These are phyloP conservation scores for Daldinia decipiens DNA, from an alignment of 495 filamentous ascomycete genomes.

Conservation along the genomic window DNA sequence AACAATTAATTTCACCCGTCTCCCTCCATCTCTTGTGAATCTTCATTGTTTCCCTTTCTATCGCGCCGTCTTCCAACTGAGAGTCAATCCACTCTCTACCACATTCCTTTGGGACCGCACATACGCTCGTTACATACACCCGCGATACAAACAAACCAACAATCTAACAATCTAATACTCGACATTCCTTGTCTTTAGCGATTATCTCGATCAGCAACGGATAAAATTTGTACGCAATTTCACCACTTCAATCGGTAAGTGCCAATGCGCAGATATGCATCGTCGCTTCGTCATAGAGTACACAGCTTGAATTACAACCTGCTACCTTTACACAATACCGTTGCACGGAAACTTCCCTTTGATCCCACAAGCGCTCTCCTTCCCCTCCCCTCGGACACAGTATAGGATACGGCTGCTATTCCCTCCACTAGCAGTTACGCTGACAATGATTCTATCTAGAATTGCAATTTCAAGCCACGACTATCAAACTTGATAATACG, in stretches of 20 bases:
- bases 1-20: constrained; percentile 45
- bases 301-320: constrained; percentile 1
- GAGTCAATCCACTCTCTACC: constrained; percentile 62
- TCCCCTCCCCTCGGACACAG: constrained; percentile 1
- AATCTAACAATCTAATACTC: constrained; percentile 20
- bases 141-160: constrained; percentile 37
- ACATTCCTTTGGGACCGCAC: constrained; percentile 67
- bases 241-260: constrained; percentile 29
- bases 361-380: constrained; percentile 6
- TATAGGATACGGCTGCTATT: constrained; percentile 1
- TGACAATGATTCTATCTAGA: constrained; percentile 38
- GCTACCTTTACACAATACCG: neutral
- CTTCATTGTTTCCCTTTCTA: constrained; percentile 53
- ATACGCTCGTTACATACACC: constrained; percentile 40
- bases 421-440: constrained; percentile 9
- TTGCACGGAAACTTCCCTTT: constrained; percentile 23
- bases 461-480: constrained; percentile 32
- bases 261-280: constrained; percentile 8
- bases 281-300: constrained; percentile 6
- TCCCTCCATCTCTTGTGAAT: constrained; percentile 44
- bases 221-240: constrained; percentile 6
- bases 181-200: constrained; percentile 30
- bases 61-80: constrained; percentile 59
- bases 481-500: constrained; percentile 33
- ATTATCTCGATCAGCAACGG: constrained; percentile 17